A percentile compares a stretch with the other conserved stretches of the same genome.
phyloP scores from a whole-genome alignment of 2,329 filamentous ascomycete species.

The Cordyceps militaris region DNA sequence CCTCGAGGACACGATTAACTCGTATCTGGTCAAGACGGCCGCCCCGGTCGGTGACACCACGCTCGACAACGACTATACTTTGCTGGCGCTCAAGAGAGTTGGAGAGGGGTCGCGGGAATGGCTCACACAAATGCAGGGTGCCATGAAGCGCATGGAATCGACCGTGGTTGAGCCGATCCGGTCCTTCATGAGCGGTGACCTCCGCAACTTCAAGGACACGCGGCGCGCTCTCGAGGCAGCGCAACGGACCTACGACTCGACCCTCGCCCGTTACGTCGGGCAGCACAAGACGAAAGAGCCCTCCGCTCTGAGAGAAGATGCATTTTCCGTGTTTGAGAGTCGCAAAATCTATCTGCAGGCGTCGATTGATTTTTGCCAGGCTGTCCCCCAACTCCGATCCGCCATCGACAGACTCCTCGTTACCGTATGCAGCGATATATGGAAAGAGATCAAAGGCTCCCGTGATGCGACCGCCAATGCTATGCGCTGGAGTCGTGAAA shows the following conservation, averaged over 20 bases:
- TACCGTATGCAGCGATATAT: conserved; percentile 76
- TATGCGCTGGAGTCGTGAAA: conserved; percentile 64
- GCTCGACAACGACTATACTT: conserved; percentile 90
- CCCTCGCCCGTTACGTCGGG: conserved; percentile 71
- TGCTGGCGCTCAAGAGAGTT: conserved; percentile 77
- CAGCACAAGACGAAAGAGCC: conserved; percentile 93
- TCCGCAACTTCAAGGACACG: conserved; percentile 80
- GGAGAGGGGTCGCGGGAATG: conserved; percentile 82
- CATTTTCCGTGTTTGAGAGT: conserved; percentile 90
- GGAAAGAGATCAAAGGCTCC: conserved; percentile 72
- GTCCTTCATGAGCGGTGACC: conserved; percentile 67
- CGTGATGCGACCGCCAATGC: conserved; percentile 60
- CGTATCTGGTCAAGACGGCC: conserved; percentile 68
- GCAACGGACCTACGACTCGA: conserved; percentile 78
- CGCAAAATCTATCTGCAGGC: conserved; percentile 85
- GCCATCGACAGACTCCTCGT: conserved; percentile 83
- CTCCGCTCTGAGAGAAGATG: conserved; percentile 85
- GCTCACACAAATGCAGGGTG: conserved; percentile 69
- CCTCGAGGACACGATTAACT: conserved; percentile 73
- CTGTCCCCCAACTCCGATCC: conserved; percentile 77
- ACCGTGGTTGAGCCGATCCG: conserved; percentile 76
- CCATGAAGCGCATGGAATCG: conserved; percentile 70
- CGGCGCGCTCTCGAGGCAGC: conserved; percentile 67
- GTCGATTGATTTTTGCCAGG: conserved; percentile 86
- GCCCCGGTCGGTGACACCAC: conserved; percentile 75